Percentiles rank a stretch among this genome's conserved stretches.
phyloP scores from a whole-genome alignment of 768 basidiomycete genomes.

The Russula sp. region DNA sequence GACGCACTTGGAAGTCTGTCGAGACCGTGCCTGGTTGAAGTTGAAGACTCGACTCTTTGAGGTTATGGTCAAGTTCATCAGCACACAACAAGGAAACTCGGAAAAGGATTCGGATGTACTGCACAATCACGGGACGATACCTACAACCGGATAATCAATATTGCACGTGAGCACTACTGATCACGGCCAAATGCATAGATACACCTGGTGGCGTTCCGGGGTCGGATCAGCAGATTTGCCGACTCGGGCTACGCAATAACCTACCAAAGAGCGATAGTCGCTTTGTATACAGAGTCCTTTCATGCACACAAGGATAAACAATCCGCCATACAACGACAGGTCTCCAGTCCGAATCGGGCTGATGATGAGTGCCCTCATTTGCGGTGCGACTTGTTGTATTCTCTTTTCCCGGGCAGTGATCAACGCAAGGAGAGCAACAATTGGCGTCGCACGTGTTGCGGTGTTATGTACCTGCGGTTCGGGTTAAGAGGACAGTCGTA shows the following conservation, averaged over 20 bases:
- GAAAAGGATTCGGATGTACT: neutral
- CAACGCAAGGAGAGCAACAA: neutral
- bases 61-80: no score
- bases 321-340: neutral
- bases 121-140: neutral
- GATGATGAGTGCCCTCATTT: neutral
- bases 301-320: neutral
- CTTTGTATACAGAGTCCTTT: neutral
- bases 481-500: neutral
- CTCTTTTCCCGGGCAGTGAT: neutral
- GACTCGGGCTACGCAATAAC: neutral
- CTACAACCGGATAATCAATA: neutral
- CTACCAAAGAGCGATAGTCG: neutral
- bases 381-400: neutral
- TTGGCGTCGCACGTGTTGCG: neutral
- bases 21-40: neutral
- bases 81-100: no score
- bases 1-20: neutral
- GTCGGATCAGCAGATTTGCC: constrained; percentile 1
- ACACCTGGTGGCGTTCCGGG: constrained; percentile 3
- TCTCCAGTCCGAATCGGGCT: neutral
- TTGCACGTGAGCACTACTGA: neutral
- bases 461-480: neutral
- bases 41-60: no score
- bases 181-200: neutral